These are phyloP conservation scores for Alternaria gaisen DNA, from an alignment of 2,329 filamentous ascomycete species.

Conservation along the genomic window DNA sequence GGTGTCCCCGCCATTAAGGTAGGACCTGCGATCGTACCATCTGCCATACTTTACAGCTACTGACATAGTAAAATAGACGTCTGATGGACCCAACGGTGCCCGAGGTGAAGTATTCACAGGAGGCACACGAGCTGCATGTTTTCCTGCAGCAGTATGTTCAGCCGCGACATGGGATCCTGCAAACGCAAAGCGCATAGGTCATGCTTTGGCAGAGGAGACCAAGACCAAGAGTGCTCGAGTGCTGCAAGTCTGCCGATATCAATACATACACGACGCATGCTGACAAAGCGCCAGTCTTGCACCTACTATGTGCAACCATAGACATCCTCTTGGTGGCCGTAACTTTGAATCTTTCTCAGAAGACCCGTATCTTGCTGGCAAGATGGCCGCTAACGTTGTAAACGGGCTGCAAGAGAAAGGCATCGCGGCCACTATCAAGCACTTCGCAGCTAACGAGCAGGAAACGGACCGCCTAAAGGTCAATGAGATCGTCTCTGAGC, in stretches of 20 bases:
- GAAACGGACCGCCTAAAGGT: conserved; percentile 73
- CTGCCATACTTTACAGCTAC: not conserved
- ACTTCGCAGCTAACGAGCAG: conserved; percentile 73
- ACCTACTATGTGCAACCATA: conserved; percentile 81
- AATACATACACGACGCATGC: not conserved
- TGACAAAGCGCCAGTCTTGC: conserved; percentile 60
- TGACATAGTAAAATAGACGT: conserved; percentile 55
- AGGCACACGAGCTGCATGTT: conserved; percentile 71
- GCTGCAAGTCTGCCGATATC: conserved; percentile 51
- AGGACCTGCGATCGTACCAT: not conserved
- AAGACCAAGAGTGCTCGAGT: conserved; percentile 77
- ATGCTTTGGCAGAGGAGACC: conserved; percentile 74
- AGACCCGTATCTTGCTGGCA: conserved; percentile 72
- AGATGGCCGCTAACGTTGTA: conserved; percentile 69
- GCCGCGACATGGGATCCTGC: conserved; percentile 76
- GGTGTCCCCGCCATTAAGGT: conserved; percentile 66
- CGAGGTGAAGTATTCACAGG: conserved; percentile 71
- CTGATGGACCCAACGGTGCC: conserved; percentile 74
- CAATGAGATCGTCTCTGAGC: conserved; percentile 60
- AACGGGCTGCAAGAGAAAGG: conserved; percentile 70
- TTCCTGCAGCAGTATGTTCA: conserved; percentile 76
- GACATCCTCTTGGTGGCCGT: conserved; percentile 79
- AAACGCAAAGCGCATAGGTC: conserved; percentile 62
- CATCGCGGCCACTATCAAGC: conserved; percentile 77
- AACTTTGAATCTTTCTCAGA: conserved; percentile 81